Base-by-base conservation (phyloP, 2,329 filamentous ascomycete species). In the Apiospora aurea region DNA sequence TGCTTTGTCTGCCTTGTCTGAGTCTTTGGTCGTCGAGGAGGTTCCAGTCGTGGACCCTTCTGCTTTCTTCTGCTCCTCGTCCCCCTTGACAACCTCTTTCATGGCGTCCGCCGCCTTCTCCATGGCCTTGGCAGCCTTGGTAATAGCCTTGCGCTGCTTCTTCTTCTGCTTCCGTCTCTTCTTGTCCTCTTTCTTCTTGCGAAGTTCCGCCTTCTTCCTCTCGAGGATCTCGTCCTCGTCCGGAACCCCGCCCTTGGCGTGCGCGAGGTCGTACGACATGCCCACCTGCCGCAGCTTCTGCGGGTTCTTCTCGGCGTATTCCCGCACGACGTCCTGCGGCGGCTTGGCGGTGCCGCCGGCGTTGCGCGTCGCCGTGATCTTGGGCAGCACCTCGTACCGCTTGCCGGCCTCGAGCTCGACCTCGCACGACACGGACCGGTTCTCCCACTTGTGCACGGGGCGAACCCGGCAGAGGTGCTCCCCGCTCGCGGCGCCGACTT, bases 391-490 rank as follows among this genome's bases (percentile, higher is more conserved):
- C 61, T 89, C 88, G 80, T 94, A 94, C 29, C 29, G 29, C 21
- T 84, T 87, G 7, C 92, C 92, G 0, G 91, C 86, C 44, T 93
- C 89, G 1, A 94, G 87, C 49, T 90, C 84, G n/a, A 94, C 84
- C 77, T 94, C 93, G n/a, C 90, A 91, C 71, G 89, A 93, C 18
- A 93, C 89, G 1, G 90, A 91, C 10, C 93, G 88, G 67, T 85
- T 87, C 84, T 91, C 81, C 76, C 79, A 81, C 16, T 75, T 75
- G 69, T 79, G 76, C n/a, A 77, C 78, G 8, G 80, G 77, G 0
- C 81, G 79, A 4, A 81, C 81, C 10, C 80, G 77, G 73, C 79
- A 80, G 57, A 82, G 76, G 73, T 81, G 79, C 43, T 82, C 82
- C 16, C 76, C 74, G 2, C 73, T 21, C 13, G 69, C 70, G 16